Conservation (phyloP, 2,329 filamentous ascomycete genomes). For the Fusarium praegraminearum region DNA sequence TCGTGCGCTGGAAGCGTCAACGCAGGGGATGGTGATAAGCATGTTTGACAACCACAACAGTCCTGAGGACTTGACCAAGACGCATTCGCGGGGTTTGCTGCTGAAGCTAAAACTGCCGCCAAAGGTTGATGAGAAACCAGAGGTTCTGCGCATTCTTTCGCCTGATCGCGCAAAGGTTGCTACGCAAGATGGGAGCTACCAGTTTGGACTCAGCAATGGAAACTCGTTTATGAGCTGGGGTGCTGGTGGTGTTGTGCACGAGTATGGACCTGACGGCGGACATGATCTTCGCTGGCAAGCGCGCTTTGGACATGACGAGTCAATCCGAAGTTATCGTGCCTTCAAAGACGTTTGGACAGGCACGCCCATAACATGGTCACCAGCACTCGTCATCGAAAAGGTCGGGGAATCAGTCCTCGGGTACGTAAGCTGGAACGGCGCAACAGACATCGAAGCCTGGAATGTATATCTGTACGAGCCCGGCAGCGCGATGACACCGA, state of each 20-base stretch:
- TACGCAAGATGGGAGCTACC: constrained; percentile 37
- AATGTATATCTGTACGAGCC: constrained; percentile 34
- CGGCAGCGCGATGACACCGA: neutral
- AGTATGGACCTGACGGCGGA: constrained; percentile 41
- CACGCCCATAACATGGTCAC: constrained; percentile 36
- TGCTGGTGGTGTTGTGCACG: constrained; percentile 41
- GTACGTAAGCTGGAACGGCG: constrained; percentile 48
- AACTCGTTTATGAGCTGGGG: constrained; percentile 46
- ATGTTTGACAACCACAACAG: constrained; percentile 54
- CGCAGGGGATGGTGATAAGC: constrained; percentile 45
- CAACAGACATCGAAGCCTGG: constrained; percentile 44
- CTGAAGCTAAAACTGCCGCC: constrained; percentile 39
- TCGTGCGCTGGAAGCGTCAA: constrained; percentile 43
- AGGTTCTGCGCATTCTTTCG: constrained; percentile 21
- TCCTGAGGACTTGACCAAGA: constrained; percentile 13
- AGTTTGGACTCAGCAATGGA: constrained; percentile 31
- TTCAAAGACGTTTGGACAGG: constrained; percentile 45
- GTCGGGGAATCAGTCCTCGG: neutral
- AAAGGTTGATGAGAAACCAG: constrained; percentile 3
- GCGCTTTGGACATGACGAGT: constrained; percentile 40
- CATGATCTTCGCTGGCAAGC: constrained; percentile 45
- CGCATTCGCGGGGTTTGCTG: constrained; percentile 22
- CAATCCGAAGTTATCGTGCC: constrained; percentile 41
- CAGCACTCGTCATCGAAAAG: constrained; percentile 33
- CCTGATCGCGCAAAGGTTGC: constrained; percentile 29